Evolutionary conservation across 768 basidiomycete genomes (phyloP), one percentile per base, ranked within the genome.

Genomic region (Lentinula detonsa): DNA sequence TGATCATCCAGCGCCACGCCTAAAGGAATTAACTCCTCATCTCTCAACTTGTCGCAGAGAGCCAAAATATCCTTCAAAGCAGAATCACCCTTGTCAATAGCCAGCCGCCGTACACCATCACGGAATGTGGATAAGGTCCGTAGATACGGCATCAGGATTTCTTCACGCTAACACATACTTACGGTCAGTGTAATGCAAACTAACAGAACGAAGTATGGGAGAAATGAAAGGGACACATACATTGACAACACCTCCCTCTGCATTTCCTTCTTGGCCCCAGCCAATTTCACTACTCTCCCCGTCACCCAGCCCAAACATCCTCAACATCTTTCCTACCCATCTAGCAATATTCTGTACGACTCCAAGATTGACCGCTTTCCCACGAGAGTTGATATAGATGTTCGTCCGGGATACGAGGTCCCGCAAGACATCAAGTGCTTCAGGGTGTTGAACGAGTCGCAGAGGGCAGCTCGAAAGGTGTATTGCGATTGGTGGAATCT

Each of bases 1-100:
- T 94, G 93, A 76, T 99, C 97, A 70, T 98, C 97, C 37, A 99
- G 77, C 8, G 95, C 95, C 5, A 99, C 93, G 7, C 97, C 97
- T 54, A 98, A 78, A n/a, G 94, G 88, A 46, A 95, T 88, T 45
- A 98, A 77, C 68, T 97, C 95, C 37, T 83, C 78, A 69, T 98
- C 96, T 15, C 97, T 85, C 62, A 99, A 81, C 64, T 85, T 86
- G 76, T 99, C 97, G 68, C 87, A 95, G 23, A 97, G 82, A 23
- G 85, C 81, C 51, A 99, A 76, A 64, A 98, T 91, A 63, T 95
- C 91, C 70, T 86, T 86, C 42, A 89, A 72, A 2, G 90, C 81
- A 18, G 79, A 74, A 10, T 87, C 85, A 18, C 78, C 78, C 69
- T 85, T 87, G 34, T 78, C 79, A 67, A 95, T 93, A 5, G 95